These are phyloP conservation scores for Aspergillus ruber DNA, from an alignment of 2,329 filamentous ascomycete species.

Conservation along the genomic window DNA sequence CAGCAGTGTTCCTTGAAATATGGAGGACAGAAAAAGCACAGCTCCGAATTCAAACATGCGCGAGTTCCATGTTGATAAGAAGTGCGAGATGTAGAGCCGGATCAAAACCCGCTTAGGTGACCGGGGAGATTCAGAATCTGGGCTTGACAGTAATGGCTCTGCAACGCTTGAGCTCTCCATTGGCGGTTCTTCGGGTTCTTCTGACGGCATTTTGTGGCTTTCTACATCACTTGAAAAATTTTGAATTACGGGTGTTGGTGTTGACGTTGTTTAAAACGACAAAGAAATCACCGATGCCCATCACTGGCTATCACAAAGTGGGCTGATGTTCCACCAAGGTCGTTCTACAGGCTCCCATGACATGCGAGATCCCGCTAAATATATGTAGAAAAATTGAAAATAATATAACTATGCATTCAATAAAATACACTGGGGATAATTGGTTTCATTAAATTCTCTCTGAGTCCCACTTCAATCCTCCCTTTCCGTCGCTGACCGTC, in stretches of 20 bases:
- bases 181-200: background rate
- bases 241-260: no score
- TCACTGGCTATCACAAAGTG: no score
- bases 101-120: background rate
- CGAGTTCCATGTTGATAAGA: conserved; percentile 59
- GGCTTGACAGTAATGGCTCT: background rate
- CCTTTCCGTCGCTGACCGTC: conserved; percentile 45
- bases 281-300: no score
- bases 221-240: background rate
- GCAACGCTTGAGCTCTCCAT: background rate
- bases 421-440: background rate
- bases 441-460: background rate
- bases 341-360: no score
- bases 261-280: no score
- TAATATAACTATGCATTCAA: conserved; percentile 1
- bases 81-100: conserved; percentile 52
- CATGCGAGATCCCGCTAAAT: no score
- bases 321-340: no score
- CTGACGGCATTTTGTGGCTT: background rate
- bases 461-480: conserved; percentile 20
- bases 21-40: conserved; percentile 52
- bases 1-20: conserved; percentile 55
- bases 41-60: conserved; percentile 59
- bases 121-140: background rate
- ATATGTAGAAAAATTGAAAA: background rate